Evolutionary conservation across 164 flowering plant genomes (phyloP).

Genomic region (Houttuynia cordata): DNA sequence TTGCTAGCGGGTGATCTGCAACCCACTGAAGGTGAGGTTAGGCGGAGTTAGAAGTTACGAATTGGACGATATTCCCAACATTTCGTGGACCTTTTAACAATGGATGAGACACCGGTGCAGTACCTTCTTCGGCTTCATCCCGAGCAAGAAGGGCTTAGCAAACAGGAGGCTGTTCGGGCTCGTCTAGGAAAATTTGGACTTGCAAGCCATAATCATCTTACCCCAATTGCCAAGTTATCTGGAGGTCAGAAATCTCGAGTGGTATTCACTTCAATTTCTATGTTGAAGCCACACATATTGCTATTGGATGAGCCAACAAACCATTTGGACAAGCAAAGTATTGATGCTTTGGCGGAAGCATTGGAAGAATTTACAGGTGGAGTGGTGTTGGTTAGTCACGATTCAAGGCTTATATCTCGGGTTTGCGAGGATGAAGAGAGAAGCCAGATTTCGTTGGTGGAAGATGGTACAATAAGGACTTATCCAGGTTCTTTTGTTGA

Average conservation of each 20-base stretch:
- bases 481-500: conserved; percentile 62
- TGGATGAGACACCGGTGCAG: conserved; percentile 77
- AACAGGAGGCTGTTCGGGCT: conserved; percentile 77
- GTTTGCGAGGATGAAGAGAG: conserved; percentile 75
- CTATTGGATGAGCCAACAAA: conserved; percentile 21
- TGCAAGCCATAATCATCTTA: conserved; percentile 70
- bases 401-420: conserved; percentile 68
- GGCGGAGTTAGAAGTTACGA: conserved; percentile 75
- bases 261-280: conserved; percentile 76
- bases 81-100: conserved; percentile 62
- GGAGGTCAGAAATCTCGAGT: conserved; percentile 80
- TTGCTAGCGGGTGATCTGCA: conserved; percentile 73
- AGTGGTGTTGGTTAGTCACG: conserved; percentile 75
- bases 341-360: conserved; percentile 78
- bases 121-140: conserved; percentile 78
- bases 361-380: conserved; percentile 72
- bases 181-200: conserved; percentile 82
- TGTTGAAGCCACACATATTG: conserved; percentile 72
- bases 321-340: conserved; percentile 81
- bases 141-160: conserved; percentile 69
- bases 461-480: conserved; percentile 43
- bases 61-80: conserved; percentile 82
- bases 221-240: conserved; percentile 68
- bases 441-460: conserved; percentile 70
- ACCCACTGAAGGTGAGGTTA: conserved; percentile 64